Evolutionary conservation across 1,139 yeast species (phyloP).

Genomic region (Yamadazyma triangularis): DNA sequence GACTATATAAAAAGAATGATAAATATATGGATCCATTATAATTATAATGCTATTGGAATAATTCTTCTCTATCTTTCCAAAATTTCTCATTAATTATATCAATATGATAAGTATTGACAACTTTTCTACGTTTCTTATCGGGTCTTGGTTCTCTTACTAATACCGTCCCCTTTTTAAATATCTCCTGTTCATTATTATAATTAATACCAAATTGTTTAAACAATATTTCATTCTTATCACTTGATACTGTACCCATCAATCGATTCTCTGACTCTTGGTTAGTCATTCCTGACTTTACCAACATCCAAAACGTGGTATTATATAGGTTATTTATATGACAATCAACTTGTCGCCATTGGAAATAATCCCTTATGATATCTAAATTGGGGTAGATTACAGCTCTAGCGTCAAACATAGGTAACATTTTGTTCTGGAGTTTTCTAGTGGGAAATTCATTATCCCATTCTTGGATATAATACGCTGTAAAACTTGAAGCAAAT

Average conservation of each 20-base stretch:
- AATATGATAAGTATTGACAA: slow-evolving; percentile 42
- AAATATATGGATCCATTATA: no score
- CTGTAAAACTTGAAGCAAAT: slow-evolving; percentile 77
- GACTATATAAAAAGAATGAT: no score
- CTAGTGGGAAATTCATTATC: slow-evolving; percentile 41
- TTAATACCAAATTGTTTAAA: slow-evolving; percentile 74
- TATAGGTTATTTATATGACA: slow-evolving; percentile 93
- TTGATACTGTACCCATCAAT: slow-evolving; percentile 68
- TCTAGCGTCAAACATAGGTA: slow-evolving; percentile 90
- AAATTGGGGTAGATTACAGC: slow-evolving; percentile 80
- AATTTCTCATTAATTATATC: slow-evolving; percentile 54
- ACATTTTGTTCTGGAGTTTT: slow-evolving; percentile 25
- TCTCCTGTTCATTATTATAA: slow-evolving; percentile 85
- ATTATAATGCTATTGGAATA: not conserved
- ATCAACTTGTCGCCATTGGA: slow-evolving; percentile 95
- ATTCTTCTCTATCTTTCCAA: slow-evolving; percentile 31
- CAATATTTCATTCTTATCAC: slow-evolving; percentile 84
- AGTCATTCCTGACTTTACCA: slow-evolving; percentile 60
- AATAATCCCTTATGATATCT: slow-evolving; percentile 65
- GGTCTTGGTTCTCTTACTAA: slow-evolving; percentile 41
- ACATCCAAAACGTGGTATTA: slow-evolving; percentile 89
- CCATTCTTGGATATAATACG: slow-evolving; percentile 73
- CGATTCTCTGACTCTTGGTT: slow-evolving; percentile 75
- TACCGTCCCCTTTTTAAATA: slow-evolving; percentile 82
- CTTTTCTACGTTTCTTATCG: slow-evolving; percentile 46